Conservation (phyloP, 345 rosid species). For the Diplotaxis tenuifolia region DNA sequence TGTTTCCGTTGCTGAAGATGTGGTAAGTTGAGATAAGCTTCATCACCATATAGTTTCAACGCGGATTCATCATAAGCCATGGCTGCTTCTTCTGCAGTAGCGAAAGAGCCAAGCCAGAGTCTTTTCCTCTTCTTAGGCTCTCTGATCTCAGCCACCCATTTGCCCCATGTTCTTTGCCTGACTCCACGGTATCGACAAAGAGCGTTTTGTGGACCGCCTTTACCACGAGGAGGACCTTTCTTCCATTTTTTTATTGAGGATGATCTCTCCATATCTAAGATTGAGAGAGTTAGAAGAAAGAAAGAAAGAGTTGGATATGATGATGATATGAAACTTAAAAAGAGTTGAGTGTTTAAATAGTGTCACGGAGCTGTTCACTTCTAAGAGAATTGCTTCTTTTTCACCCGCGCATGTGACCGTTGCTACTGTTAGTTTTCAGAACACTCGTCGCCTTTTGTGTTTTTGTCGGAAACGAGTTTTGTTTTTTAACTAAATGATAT, state of each 20-base stretch:
- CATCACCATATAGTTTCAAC: slow-evolving; percentile 65
- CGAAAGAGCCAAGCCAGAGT: slow-evolving; percentile 83
- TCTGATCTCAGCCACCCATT: slow-evolving; percentile 96
- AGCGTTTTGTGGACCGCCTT: slow-evolving; percentile 91
- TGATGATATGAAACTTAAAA: slow-evolving; percentile 21
- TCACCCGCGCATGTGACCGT: slow-evolving; percentile 55
- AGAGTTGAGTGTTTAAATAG: slow-evolving; percentile 46
- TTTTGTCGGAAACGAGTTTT: neutral
- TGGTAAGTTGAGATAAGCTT: slow-evolving; percentile 84
- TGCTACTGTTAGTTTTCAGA: slow-evolving; percentile 34
- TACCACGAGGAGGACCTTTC: slow-evolving; percentile 87
- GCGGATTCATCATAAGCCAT: slow-evolving; percentile 95
- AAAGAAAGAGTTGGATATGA: slow-evolving; percentile 40
- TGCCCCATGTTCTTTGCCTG: slow-evolving; percentile 93
- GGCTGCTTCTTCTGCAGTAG: slow-evolving; percentile 94
- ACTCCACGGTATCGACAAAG: slow-evolving; percentile 84
- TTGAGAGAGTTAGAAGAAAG: neutral
- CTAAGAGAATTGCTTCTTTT: slow-evolving; percentile 27
- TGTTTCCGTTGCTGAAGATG: slow-evolving; percentile 52
- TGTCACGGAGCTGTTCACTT: slow-evolving; percentile 53
- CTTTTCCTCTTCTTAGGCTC: slow-evolving; percentile 90
- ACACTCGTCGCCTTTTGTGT: neutral
- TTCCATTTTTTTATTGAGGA: slow-evolving; percentile 78
- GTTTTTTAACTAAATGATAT: too few relatives aligned
- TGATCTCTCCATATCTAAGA: slow-evolving; percentile 38